These are phyloP conservation scores for Dictyostelium purpureum DNA, from an alignment of 78 protist genomes.

Conservation along the genomic window DNA sequence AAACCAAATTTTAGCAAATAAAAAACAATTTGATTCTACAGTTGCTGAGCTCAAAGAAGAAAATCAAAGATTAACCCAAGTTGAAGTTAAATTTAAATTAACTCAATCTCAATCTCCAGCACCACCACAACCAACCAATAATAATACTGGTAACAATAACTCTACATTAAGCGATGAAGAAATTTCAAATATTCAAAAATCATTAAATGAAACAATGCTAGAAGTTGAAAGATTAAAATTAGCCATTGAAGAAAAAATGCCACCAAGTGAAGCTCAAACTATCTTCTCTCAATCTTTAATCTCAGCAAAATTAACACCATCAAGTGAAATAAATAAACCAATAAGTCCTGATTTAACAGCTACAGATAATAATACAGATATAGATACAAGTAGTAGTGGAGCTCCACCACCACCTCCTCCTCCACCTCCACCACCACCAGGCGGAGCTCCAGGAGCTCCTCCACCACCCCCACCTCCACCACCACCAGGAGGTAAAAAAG, in stretches of 20 bases:
- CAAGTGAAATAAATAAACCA: background rate
- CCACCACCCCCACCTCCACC: slow-evolving; percentile 81
- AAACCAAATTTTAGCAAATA: slow-evolving; percentile 31
- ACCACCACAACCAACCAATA: background rate
- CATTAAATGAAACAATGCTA: slow-evolving; percentile 15
- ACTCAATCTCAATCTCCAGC: background rate
- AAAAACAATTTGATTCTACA: slow-evolving; percentile 32
- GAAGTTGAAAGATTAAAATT: slow-evolving; percentile 51
- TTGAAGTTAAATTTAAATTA: slow-evolving; percentile 26
- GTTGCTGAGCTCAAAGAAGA: slow-evolving; percentile 37
- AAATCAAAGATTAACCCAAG: slow-evolving; percentile 24
- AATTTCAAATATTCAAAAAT: background rate
- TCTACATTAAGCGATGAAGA: background rate
- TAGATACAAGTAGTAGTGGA: background rate
- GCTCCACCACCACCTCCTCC: slow-evolving; percentile 47
- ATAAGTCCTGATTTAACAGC: background rate
- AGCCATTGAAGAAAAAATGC: slow-evolving; percentile 34
- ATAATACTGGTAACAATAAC: background rate
- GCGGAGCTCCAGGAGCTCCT: slow-evolving; percentile 34
- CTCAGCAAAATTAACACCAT: background rate
- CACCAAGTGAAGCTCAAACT: slow-evolving; percentile 25
- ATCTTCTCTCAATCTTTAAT: background rate
- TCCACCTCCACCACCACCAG: slow-evolving; percentile 29
- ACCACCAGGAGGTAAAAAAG: slow-evolving; percentile 38
- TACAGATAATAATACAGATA: background rate